Evolutionary conservation across 257 asterid genomes (phyloP), one percentile per base, ranked within the genome.

Genomic region (Mentha longifolia): DNA sequence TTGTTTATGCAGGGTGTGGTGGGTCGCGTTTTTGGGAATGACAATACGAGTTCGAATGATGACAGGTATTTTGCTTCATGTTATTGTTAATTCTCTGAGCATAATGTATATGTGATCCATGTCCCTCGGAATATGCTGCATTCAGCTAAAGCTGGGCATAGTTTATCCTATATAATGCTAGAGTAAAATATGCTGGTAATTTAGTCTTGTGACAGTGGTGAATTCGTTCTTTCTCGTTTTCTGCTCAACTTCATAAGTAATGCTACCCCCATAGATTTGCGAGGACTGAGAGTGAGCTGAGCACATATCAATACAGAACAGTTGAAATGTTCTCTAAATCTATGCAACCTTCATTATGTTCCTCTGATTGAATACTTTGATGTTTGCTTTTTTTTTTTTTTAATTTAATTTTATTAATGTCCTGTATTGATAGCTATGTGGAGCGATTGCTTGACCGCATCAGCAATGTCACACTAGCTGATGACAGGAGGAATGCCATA

Each of bases 361-460:
- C 55, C 42, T 39, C 20, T 51, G 46, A 41, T 68, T 54, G 39
- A 68, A 37, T 22, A 37, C 63, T 67, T 33, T 52, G n/a, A 17
- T 54, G 58, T 35, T 52, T 39, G 41, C 11, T 25, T 20, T 28
- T 35, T 52, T 39, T 28, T 6, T 25, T 20, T 28, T 57, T 70
- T 60, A 19, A 57, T 19, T 35, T 60, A 28, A 57, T 31, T 28
- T 30, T 60, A 14, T 61, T 70, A 17, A 57, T 57, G 69, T 46
- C 58, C 76, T 67, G 16, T 83, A 46, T 56, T 71, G 8, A 77
- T 39, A 95, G 98, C 76, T 92, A 92, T 82, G 93, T 92, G 2
- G 99, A 95, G 81, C 93, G 99, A 77, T 81, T 95, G 82, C 93
- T 95, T 72, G 99, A 95, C 73, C 95, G 99, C 74, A 88, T 95